Evolutionary conservation across 1,284 basidiomycete genomes (phyloP).

Genomic region (Thecaphora thlaspeos): DNA sequence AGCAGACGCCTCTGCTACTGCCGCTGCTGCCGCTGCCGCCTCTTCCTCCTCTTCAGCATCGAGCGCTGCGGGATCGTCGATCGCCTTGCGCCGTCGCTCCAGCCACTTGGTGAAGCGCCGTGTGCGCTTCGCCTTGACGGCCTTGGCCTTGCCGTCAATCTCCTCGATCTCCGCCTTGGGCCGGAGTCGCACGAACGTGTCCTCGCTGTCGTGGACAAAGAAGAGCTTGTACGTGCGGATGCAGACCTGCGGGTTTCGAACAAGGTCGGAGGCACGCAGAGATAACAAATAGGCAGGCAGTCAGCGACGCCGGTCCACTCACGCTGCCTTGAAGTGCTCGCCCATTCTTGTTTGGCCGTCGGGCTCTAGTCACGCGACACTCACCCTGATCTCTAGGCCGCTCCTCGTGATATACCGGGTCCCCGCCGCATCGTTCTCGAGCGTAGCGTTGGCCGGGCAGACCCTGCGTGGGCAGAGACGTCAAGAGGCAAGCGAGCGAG

Average conservation of each 20-base stretch:
- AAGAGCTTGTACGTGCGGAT: constrained; percentile 60
- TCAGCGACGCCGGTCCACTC: no score
- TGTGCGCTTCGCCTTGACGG: constrained; percentile 14
- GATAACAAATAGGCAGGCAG: no score
- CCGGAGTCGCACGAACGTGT: constrained; percentile 54
- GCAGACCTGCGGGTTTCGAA: constrained; percentile 48
- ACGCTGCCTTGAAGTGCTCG: no score
- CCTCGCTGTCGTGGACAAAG: constrained; percentile 59
- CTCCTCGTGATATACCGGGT: constrained; percentile 57
- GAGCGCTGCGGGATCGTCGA: constrained; percentile 20
- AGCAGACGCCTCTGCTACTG: constrained; percentile 2
- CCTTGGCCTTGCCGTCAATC: constrained; percentile 18
- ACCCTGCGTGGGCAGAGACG: constrained; percentile 1
- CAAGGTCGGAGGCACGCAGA: no score
- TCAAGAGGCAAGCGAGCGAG: no score
- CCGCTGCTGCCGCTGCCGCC: constrained; percentile 3
- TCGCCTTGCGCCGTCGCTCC: constrained; percentile 30
- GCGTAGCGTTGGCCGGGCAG: constrained; percentile 17
- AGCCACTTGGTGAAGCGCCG: constrained; percentile 45
- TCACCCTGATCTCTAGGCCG: constrained; percentile 63
- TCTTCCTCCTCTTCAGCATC: constrained; percentile 1
- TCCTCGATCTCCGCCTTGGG: constrained; percentile 17
- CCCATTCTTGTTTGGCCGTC: no score
- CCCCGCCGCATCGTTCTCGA: constrained; percentile 23
- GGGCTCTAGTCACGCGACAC: not conserved